Evolutionary conservation across 805 yeast species (phyloP).

Genomic region (Tetrapisispora nanseiensis): DNA sequence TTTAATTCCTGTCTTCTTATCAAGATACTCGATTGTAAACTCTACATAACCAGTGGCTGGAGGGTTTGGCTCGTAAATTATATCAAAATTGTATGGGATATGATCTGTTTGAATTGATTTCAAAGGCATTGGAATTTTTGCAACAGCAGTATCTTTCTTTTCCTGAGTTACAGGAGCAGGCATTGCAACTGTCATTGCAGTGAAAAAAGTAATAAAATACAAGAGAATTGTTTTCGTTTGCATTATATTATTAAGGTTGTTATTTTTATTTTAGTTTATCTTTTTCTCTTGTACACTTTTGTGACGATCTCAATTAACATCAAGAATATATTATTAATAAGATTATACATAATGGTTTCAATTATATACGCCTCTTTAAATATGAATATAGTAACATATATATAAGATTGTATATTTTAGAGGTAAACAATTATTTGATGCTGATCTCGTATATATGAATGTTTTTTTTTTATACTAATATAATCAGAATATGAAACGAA

Average conservation of each 20-base stretch:
- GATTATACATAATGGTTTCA: too few species aligned
- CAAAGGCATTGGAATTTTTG: not conserved
- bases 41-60: conserved; percentile 23
- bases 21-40: conserved; percentile 21
- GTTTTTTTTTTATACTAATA: too few species aligned
- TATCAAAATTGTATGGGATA: not conserved
- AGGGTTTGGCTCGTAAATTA: conserved; percentile 28
- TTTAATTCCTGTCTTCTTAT: conserved; percentile 8
- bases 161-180: not conserved
- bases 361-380: too few species aligned
- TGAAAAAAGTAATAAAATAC: not conserved
- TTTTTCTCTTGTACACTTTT: too few species aligned
- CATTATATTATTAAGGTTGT: not conserved
- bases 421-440: too few species aligned
- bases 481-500: too few species aligned
- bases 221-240: not conserved
- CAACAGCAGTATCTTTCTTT: not conserved
- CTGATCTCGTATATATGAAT: too few species aligned
- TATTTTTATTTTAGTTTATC: too few species aligned
- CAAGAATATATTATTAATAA: too few species aligned
- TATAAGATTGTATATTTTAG: too few species aligned
- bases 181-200: not conserved
- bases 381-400: too few species aligned
- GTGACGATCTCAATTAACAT: too few species aligned
- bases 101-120: not conserved